Conservation (phyloP, 2,329 filamentous ascomycete genomes). For the Aspergillus terreus region DNA sequence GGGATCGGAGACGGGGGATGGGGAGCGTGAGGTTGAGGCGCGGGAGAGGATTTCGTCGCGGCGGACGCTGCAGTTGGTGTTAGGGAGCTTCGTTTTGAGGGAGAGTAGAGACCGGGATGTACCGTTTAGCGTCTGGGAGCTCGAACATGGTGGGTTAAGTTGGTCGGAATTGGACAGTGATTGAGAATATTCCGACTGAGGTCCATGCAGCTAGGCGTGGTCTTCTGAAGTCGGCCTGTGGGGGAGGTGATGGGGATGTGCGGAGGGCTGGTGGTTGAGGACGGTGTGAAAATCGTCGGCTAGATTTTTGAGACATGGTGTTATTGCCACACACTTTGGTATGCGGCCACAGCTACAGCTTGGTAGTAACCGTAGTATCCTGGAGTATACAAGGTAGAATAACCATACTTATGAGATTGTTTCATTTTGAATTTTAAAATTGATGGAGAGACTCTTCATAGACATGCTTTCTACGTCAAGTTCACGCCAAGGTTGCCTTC, state of each 20-base stretch:
- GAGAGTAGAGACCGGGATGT: slow-evolving; percentile 3
- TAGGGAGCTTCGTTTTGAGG: background rate
- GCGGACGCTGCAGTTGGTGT: slow-evolving; percentile 25
- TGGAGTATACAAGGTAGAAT: too few relatives aligned
- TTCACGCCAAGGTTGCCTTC: too few relatives aligned
- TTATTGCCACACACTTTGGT: slow-evolving; percentile 5
- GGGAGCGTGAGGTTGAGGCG: slow-evolving; percentile 26
- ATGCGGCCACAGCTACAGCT: slow-evolving; percentile 14
- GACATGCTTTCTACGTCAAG: too few relatives aligned
- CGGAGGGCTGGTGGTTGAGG: slow-evolving; percentile 1
- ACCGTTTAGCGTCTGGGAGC: slow-evolving; percentile 36
- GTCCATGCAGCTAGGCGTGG: too few relatives aligned
- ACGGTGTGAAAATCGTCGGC: slow-evolving; percentile 7
- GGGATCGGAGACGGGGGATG: slow-evolving; percentile 26
- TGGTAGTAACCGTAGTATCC: too few relatives aligned
- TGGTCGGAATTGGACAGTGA: background rate
- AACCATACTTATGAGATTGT: too few relatives aligned
- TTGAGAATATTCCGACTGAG: too few relatives aligned
- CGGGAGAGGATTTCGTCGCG: slow-evolving; percentile 34
- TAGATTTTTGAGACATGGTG: background rate
- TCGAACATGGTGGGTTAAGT: slow-evolving; percentile 29
- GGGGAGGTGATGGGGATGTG: background rate
- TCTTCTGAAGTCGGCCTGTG: background rate
- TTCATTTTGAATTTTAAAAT: too few relatives aligned
- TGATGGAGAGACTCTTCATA: too few relatives aligned